phyloP scores from a whole-genome alignment of 2,329 filamentous ascomycete genomes.

The Penicillium sp. region DNA sequence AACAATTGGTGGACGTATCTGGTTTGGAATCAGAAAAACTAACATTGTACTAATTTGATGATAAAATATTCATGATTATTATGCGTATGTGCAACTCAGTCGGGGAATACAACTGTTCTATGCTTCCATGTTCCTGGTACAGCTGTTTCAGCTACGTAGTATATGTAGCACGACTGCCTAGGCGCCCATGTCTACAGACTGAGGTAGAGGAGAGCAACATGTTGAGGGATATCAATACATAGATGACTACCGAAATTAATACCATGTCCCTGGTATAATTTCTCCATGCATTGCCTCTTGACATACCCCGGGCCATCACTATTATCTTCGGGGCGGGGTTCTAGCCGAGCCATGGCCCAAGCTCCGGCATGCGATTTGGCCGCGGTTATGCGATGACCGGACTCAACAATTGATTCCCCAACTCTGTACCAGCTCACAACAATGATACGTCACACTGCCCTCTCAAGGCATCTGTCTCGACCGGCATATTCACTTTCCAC shows the following conservation, averaged over 20 bases:
- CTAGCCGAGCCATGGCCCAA: slow-evolving; percentile 16
- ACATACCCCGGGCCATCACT: not conserved
- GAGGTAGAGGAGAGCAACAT: not conserved
- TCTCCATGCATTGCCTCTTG: not conserved
- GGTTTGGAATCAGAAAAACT: too few species aligned
- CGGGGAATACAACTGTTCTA: too few species aligned
- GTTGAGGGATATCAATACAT: not conserved
- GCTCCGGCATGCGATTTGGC: slow-evolving; percentile 10
- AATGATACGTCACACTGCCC: slow-evolving; percentile 25
- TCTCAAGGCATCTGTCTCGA: slow-evolving; percentile 21
- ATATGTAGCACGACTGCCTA: too few species aligned
- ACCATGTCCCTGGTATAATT: not conserved
- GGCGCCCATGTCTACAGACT: too few species aligned
- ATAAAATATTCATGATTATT: not conserved
- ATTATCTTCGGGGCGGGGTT: slow-evolving; percentile 12
- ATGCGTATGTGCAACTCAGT: too few species aligned
- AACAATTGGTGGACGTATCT: not conserved
- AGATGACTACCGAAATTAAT: not conserved
- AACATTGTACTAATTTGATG: too few species aligned
- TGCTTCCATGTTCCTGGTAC: too few species aligned
- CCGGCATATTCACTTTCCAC: slow-evolving; percentile 5
- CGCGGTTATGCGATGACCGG: slow-evolving; percentile 4
- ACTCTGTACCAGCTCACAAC: slow-evolving; percentile 3
- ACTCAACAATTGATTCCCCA: not conserved
- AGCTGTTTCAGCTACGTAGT: too few species aligned